A percentile compares a stretch with the other conserved stretches of the same genome.
Evolutionary conservation across 2,329 filamentous ascomycete genomes (phyloP).

Genomic region (Camillea tinctor): DNA sequence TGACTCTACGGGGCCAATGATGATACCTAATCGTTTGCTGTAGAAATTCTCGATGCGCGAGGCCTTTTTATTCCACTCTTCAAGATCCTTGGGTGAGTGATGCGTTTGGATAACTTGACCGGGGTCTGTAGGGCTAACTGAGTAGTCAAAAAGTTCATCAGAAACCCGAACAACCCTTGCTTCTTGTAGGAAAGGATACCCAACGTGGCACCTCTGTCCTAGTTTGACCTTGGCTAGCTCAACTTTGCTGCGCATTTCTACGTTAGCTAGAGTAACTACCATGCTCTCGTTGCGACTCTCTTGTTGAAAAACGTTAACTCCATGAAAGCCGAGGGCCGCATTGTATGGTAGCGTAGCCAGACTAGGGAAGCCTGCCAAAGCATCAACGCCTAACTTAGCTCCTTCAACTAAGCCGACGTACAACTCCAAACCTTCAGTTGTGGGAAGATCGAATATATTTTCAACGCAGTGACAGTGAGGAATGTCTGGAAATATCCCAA

Average conservation of each 20-base stretch:
- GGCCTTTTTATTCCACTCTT: constrained; percentile 81
- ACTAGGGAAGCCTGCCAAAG: constrained; percentile 92
- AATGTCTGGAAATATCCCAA: constrained; percentile 88
- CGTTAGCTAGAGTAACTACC: constrained; percentile 78
- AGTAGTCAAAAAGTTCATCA: constrained; percentile 90
- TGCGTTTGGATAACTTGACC: constrained; percentile 64
- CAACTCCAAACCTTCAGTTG: constrained; percentile 84
- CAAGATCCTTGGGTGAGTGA: constrained; percentile 73
- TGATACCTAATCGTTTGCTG: constrained; percentile 84
- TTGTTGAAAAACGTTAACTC: constrained; percentile 91
- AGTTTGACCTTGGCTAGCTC: constrained; percentile 76
- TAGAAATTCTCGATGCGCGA: constrained; percentile 82
- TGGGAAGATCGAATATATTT: constrained; percentile 93
- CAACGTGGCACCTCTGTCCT: constrained; percentile 83
- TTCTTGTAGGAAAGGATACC: constrained; percentile 94
- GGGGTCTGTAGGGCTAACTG: constrained; percentile 62
- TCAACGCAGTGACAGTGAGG: constrained; percentile 85
- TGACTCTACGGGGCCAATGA: constrained; percentile 83
- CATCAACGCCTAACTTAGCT: constrained; percentile 75
- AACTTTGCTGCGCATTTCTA: constrained; percentile 67
- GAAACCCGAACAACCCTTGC: constrained; percentile 86
- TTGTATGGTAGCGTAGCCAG: constrained; percentile 82
- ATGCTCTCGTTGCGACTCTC: constrained; percentile 97
- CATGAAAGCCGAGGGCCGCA: constrained; percentile 79
- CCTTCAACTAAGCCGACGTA: constrained; percentile 81